Evolutionary conservation across 1,284 basidiomycete genomes (phyloP).

Genomic region (Retiboletus flavoniger): DNA sequence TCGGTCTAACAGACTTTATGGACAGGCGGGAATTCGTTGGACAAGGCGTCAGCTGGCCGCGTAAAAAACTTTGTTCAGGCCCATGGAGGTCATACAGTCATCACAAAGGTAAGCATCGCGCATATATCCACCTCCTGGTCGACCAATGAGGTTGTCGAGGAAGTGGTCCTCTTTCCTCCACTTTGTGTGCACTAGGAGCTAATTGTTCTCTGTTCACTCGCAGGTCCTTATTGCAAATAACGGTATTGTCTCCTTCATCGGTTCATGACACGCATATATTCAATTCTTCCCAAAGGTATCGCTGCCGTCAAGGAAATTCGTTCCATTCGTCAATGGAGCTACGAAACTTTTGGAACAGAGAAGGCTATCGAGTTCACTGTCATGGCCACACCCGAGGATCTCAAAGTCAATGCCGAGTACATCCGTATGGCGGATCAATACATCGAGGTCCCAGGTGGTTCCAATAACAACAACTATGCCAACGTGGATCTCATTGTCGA

Average conservation of each 20-base stretch:
- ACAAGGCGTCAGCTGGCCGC: slow-evolving; percentile 74
- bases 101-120: slow-evolving; percentile 79
- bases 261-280: slow-evolving; percentile 23
- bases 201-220: slow-evolving; percentile 1
- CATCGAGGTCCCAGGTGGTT: slow-evolving; percentile 97
- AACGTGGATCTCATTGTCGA: slow-evolving; percentile 99
- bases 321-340: slow-evolving; percentile 99
- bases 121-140: slow-evolving; percentile 20
- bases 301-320: slow-evolving; percentile 99
- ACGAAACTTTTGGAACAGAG: slow-evolving; percentile 98
- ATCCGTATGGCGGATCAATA: slow-evolving; percentile 99
- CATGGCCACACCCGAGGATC: slow-evolving; percentile 99
- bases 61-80: slow-evolving; percentile 91
- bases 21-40: slow-evolving; percentile 89
- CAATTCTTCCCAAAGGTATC: slow-evolving; percentile 62
- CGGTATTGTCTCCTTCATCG: slow-evolving; percentile 47
- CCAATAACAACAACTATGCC: slow-evolving; percentile 99
- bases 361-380: slow-evolving; percentile 98
- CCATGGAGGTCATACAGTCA: slow-evolving; percentile 96
- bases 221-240: slow-evolving; percentile 97
- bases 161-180: background rate
- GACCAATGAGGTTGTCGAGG: slow-evolving; percentile 3
- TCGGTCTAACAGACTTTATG: slow-evolving; percentile 16
- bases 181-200: slow-evolving; percentile 6
- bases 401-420: slow-evolving; percentile 99